A percentile compares a stretch with the other conserved stretches of the same genome.
Evolutionary conservation across 306 rosid species (phyloP).

Genomic region (Lotus japonicus): DNA sequence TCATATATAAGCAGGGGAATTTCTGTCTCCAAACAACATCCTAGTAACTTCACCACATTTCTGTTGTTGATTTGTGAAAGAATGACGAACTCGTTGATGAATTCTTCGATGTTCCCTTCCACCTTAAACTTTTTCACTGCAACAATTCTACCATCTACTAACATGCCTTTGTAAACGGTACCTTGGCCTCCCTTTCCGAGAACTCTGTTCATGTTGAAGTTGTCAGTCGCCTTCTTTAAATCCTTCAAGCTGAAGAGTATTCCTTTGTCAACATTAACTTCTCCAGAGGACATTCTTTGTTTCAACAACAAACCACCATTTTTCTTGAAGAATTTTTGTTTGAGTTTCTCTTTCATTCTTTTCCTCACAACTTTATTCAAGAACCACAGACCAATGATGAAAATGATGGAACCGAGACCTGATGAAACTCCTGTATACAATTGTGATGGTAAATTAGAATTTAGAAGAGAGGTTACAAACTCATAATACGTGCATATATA

Average conservation of each 20-base stretch:
- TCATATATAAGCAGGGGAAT: slow-evolving; percentile 23
- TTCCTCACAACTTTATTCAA: slow-evolving; percentile 5
- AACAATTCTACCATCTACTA: slow-evolving; percentile 20
- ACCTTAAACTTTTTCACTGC: slow-evolving; percentile 22
- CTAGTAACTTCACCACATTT: slow-evolving; percentile 29
- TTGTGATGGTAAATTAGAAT: neutral
- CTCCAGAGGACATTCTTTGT: neutral
- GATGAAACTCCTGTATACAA: slow-evolving; percentile 23
- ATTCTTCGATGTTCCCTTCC: slow-evolving; percentile 16
- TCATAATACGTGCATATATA: too few species aligned
- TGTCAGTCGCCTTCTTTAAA: slow-evolving; percentile 5
- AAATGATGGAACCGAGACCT: slow-evolving; percentile 22
- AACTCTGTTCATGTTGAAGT: slow-evolving; percentile 1
- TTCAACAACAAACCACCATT: slow-evolving; percentile 22
- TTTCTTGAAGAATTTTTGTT: neutral
- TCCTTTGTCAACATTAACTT: neutral
- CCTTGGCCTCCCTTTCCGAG: slow-evolving; percentile 26
- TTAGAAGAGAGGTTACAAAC: too few species aligned
- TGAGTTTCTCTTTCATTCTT: neutral
- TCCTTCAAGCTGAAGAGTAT: neutral
- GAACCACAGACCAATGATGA: slow-evolving; percentile 13
- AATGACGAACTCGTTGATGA: slow-evolving; percentile 20
- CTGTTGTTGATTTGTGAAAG: slow-evolving; percentile 30
- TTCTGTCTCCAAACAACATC: slow-evolving; percentile 22
- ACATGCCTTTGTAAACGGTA: slow-evolving; percentile 22